These are phyloP conservation scores for Stromatinia cepivora DNA, from an alignment of 2,329 filamentous ascomycete genomes.

Conservation along the genomic window DNA sequence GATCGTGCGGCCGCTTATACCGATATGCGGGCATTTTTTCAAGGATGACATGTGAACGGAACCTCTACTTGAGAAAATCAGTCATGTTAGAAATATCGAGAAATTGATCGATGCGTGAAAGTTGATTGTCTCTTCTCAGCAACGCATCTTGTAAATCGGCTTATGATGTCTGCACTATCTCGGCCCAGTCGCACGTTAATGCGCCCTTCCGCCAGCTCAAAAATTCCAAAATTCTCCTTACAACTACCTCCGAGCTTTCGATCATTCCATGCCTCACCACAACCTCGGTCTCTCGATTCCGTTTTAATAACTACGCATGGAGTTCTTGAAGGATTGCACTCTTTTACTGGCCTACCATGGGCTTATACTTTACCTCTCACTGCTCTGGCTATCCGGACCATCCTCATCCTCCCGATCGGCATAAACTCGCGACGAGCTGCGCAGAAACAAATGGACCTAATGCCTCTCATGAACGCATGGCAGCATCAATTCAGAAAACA, in stretches of 20 bases:
- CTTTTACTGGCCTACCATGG: constrained; percentile 52
- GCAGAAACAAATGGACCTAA: constrained; percentile 46
- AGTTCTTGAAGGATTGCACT: constrained; percentile 53
- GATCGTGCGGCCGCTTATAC: constrained; percentile 18
- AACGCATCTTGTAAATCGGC: neutral
- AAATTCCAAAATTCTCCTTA: constrained; percentile 25
- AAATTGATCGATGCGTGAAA: neutral
- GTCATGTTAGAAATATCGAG: neutral
- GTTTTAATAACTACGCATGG: constrained; percentile 47
- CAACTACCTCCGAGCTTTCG: constrained; percentile 40
- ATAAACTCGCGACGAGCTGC: constrained; percentile 45
- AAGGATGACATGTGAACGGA: constrained; percentile 19
- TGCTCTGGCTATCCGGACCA: constrained; percentile 51
- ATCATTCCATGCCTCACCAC: constrained; percentile 52
- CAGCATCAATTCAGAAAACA: constrained; percentile 36
- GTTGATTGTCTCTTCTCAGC: neutral
- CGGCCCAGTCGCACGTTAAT: constrained; percentile 1
- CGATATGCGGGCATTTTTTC: constrained; percentile 13
- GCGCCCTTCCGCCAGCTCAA: neutral
- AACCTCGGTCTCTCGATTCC: constrained; percentile 45
- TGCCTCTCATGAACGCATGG: constrained; percentile 47
- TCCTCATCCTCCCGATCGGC: constrained; percentile 50
- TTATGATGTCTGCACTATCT: constrained; percentile 22
- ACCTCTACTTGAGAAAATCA: constrained; percentile 11
- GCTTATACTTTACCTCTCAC: constrained; percentile 54